phyloP scores from a whole-genome alignment of 73 alveolate species.

The Chromera velia region DNA sequence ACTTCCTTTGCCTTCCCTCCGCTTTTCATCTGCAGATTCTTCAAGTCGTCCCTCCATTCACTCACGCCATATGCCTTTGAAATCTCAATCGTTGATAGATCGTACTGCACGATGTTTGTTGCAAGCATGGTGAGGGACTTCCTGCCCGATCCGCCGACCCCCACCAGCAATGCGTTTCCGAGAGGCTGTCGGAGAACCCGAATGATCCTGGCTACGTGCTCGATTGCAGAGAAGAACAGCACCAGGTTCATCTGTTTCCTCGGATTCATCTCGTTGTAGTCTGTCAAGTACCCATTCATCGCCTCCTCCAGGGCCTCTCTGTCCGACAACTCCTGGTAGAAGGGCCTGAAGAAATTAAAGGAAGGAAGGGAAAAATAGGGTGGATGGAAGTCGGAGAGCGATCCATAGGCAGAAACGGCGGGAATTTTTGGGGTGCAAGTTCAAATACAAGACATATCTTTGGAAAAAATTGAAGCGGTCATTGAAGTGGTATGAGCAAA shows the following conservation, averaged over 20 bases:
- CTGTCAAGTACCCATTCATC: constrained; percentile 47
- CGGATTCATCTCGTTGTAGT: constrained; percentile 56
- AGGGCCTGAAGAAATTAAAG: no score
- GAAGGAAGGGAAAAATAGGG: no score
- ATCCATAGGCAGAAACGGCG: no score
- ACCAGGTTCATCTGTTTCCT: constrained; percentile 83
- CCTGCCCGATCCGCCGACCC: constrained; percentile 99
- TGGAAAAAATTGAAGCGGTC: no score
- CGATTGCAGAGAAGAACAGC: constrained; percentile 93
- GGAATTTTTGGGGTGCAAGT: no score
- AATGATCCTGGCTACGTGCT: constrained; percentile 89
- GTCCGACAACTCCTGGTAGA: constrained; percentile 35
- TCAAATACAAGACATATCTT: no score
- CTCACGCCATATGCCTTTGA: constrained; percentile 64
- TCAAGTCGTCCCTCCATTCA: constrained; percentile 86
- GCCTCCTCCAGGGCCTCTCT: constrained; percentile 32
- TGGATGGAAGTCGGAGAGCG: no score
- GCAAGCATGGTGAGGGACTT: constrained; percentile 91
- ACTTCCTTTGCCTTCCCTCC: constrained; percentile 73
- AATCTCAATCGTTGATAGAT: constrained; percentile 66
- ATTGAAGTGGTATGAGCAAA: no score
- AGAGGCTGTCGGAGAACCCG: constrained; percentile 89
- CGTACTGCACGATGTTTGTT: constrained; percentile 81
- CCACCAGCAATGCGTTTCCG: constrained; percentile 94
- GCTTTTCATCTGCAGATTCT: constrained; percentile 66